These are phyloP conservation scores for Entelexis paramagnoliae DNA, from an alignment of 1,139 yeast species.

Conservation along the genomic window DNA sequence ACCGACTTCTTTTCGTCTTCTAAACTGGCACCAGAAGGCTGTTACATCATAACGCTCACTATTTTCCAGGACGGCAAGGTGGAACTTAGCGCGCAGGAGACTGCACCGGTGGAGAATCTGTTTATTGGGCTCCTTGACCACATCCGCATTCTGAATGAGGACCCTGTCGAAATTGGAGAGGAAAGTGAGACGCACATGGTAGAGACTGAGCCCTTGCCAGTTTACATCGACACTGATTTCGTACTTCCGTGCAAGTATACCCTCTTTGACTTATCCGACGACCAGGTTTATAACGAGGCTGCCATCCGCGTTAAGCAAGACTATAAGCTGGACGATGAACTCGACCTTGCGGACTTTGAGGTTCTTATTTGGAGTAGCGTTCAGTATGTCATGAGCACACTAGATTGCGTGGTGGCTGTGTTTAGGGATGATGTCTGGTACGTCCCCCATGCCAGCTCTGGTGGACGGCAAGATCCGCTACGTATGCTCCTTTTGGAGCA, in stretches of 20 bases:
- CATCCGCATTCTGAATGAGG: neutral
- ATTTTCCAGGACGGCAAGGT: neutral
- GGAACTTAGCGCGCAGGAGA: neutral
- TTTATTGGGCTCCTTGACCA: neutral
- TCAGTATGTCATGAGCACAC: conserved; percentile 2
- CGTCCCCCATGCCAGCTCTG: neutral
- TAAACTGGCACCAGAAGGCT: neutral
- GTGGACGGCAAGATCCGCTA: neutral
- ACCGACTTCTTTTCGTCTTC: neutral
- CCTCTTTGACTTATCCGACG: neutral
- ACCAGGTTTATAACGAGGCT: neutral
- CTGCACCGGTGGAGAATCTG: neutral
- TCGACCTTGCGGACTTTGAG: neutral
- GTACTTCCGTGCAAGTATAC: neutral
- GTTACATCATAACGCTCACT: neutral
- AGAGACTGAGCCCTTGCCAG: neutral
- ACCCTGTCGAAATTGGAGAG: neutral
- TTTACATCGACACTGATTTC: neutral
- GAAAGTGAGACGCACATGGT: neutral
- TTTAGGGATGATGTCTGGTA: conserved; percentile 1
- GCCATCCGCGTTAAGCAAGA: neutral
- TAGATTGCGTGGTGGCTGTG: neutral
- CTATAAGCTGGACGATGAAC: neutral
- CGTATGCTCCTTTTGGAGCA: conserved; percentile 3
- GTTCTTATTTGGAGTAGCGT: neutral